Evolutionary conservation across 306 rosid species (phyloP), one percentile per base, ranked within the genome.

Genomic region (Gleditsia sinensis): DNA sequence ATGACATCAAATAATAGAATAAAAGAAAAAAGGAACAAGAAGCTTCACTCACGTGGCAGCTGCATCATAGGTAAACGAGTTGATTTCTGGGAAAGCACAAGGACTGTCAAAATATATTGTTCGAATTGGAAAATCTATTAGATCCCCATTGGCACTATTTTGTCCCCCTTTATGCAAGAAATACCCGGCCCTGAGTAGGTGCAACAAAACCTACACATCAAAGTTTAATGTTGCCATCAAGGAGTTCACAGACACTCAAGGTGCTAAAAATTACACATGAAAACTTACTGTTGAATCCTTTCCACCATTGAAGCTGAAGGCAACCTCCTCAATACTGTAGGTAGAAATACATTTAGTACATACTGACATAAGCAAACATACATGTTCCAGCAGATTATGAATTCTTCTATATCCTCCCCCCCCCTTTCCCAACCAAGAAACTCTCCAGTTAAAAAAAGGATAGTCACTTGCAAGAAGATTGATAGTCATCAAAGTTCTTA

Each of bases 291-390:
- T 94, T 57, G 99, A 94, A 86, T 94, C 98, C 84, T 94, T 94
- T 80, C 98, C 98, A 25, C 98, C 98, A 74, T 94, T 94, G 84
- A 94, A 94, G 84, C 98, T 94, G 83, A 94, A 94, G 11, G 98
- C 90, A 48, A 88, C 96, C 85, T 94, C 98, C 71, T 94, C 91
- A 59, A 85, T 84, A 7, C 98, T 91, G 97, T 68, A 51, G 36
- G 36, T 40, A 51, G 76, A 78, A 86, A 83, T 49, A 64, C 19
- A 49, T 51, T 75, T 30, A 75, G 75, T 42, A 27, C 16, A 76
- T 28, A 24, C 34, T 21, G 21, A 53, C 40, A 74, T 58, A 54
- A 74, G 74, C 33, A 53, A 50, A 67, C 55, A 9, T 11, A 25
- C 1, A 27, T 24, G 25, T 56, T 56, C 13, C 9, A 34, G 51